Base-by-base conservation (phyloP, 768 basidiomycete genomes). In the Leucocoprinus leucothites region DNA sequence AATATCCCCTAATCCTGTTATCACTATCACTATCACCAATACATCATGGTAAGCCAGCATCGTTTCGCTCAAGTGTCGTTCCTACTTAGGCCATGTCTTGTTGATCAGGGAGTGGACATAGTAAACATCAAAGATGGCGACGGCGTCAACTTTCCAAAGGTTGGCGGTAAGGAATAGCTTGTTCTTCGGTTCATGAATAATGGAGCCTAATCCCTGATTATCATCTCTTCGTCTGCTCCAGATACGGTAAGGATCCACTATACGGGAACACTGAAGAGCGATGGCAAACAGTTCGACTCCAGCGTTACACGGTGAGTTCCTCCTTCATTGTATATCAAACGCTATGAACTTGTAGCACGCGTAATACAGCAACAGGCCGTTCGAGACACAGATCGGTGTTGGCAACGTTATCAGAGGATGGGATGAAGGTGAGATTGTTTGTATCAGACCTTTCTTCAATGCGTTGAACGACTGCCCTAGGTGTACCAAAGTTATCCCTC, bases 171-270 rank as follows among this genome's bases (percentile, higher is more conserved):
- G 31, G 6, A 31, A 31, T 11, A 11, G 11, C 6, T 11, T 31
- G 31, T 11, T 31, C 11, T 11, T 31, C 31, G 11, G 31, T 5
- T 31, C 31, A 31, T 11, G 11, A 11, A 31, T 5, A 31, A 11
- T 31, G n/a, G n/a, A n/a, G n/a, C 31, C 31, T 31, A 11, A 31
- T 31, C 38, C 16, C 14, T n/a, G 9, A 38, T n/a, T 8, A 38
- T 38, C 31, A 86, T 77, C 8, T 9, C 31, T 21, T 18, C n/a
- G 2, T 11, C 1, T 1, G 16, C n/a, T 1, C 9, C 60, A 89
- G 87, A 90, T 74, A 78, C 16, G 21, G 89, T 92, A 25, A 71
- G 56, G 3, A 91, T 93, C 53, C 89, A 94, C 70, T 94, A 93
- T 62, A 77, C 85, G 43, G 91, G 90, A n/a, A 89, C 78, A 18